These are phyloP conservation scores for Coleophoma cylindrospora DNA, from an alignment of 2,329 filamentous ascomycete species.

Conservation along the genomic window DNA sequence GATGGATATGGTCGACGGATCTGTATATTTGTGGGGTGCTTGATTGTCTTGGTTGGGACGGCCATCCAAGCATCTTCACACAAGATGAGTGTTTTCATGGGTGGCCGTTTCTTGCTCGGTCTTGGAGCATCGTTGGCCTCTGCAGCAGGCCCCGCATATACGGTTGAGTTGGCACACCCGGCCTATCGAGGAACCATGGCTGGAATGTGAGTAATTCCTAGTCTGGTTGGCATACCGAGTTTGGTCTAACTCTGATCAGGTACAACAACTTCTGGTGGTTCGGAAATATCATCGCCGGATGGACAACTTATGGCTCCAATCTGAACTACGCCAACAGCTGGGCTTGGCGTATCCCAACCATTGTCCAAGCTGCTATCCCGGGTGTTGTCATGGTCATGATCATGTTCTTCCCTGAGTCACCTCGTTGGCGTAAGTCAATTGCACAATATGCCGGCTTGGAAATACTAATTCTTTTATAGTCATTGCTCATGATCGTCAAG, in stretches of 20 bases:
- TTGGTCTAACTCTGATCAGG: too few relatives aligned
- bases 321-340: conserved; percentile 36
- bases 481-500: conserved; percentile 47
- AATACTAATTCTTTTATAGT: too few relatives aligned
- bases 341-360: conserved; percentile 56
- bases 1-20: conserved; percentile 47
- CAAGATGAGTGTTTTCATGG: conserved; percentile 47
- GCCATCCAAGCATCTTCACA: conserved; percentile 43
- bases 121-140: conserved; percentile 55
- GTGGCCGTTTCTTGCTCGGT: conserved; percentile 47
- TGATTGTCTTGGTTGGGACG: conserved; percentile 45
- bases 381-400: conserved; percentile 40
- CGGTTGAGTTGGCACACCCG: conserved; percentile 59
- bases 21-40: conserved; percentile 50
- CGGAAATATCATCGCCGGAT: conserved; percentile 50
- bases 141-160: conserved; percentile 57
- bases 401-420: conserved; percentile 49
- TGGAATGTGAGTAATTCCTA: conserved; percentile 33
- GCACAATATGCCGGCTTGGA: too few relatives aligned
- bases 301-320: conserved; percentile 39
- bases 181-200: conserved; percentile 56
- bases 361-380: conserved; percentile 42
- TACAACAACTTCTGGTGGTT: conserved; percentile 39
- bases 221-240: too few relatives aligned
- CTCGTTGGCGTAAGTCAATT: conserved; percentile 38